A percentile compares a stretch with the other conserved stretches of the same genome.
Evolutionary conservation across 2,329 filamentous ascomycete species (phyloP).

Genomic region (Aureobasidium sp.): DNA sequence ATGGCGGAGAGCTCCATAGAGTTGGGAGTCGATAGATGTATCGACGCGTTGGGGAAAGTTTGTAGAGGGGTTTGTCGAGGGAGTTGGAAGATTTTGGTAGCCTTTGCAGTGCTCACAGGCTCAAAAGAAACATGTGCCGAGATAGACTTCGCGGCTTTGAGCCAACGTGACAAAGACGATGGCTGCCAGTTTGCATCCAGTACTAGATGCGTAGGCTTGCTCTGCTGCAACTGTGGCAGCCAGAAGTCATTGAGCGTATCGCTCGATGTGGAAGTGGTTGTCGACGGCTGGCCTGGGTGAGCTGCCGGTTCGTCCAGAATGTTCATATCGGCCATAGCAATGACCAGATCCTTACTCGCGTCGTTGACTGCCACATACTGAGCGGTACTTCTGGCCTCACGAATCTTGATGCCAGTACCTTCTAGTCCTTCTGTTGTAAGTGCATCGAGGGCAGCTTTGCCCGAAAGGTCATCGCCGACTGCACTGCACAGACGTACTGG

Average conservation of each 20-base stretch:
- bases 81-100: conserved; percentile 54
- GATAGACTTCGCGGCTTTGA: conserved; percentile 49
- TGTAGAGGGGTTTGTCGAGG: conserved; percentile 19
- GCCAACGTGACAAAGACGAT: conserved; percentile 57
- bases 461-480: conserved; percentile 71
- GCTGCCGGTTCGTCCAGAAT: conserved; percentile 49
- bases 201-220: conserved; percentile 64
- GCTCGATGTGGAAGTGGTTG: conserved; percentile 29
- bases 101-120: conserved; percentile 78
- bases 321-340: conserved; percentile 94
- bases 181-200: conserved; percentile 82
- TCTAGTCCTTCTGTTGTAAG: conserved; percentile 58
- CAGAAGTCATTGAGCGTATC: conserved; percentile 49
- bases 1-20: conserved; percentile 71
- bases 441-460: conserved; percentile 60
- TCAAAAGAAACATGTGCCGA: conserved; percentile 66
- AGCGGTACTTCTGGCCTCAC: conserved; percentile 59
- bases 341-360: conserved; percentile 67
- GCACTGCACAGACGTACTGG: conserved; percentile 68
- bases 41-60: conserved; percentile 52
- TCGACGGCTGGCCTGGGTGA: not conserved
- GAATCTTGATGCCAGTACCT: conserved; percentile 49
- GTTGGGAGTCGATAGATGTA: conserved; percentile 77
- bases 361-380: conserved; percentile 92
- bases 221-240: conserved; percentile 48